A percentile compares a stretch with the other conserved stretches of the same genome.
Conservation (phyloP, 2,329 filamentous ascomycete species). For the Exophiala alcalophila region DNA sequence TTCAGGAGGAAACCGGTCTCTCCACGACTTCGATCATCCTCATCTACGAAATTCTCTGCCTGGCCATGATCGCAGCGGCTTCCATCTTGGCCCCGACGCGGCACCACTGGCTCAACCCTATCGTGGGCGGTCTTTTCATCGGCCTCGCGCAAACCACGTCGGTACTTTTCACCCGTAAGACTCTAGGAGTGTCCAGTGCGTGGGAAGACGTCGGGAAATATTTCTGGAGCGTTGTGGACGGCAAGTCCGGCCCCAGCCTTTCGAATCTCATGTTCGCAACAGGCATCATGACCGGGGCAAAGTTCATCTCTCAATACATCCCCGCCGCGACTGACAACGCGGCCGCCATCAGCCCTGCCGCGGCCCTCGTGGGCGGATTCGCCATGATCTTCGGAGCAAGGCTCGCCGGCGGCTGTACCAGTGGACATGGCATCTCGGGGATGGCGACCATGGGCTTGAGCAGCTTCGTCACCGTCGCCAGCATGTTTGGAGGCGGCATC, state of each 20-base stretch:
- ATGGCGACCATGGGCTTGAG: conserved; percentile 61
- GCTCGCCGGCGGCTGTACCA: conserved; percentile 65
- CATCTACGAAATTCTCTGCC: conserved; percentile 45
- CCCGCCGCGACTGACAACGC: conserved; percentile 13
- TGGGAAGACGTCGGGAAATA: conserved; percentile 61
- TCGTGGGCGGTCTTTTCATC: conserved; percentile 58
- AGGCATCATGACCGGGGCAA: conserved; percentile 46
- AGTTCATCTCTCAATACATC: conserved; percentile 23
- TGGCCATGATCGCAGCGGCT: conserved; percentile 40
- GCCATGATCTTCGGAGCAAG: conserved; percentile 60
- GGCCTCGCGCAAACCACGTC: conserved; percentile 58
- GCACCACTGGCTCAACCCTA: conserved; percentile 42
- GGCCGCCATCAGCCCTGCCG: conserved; percentile 29
- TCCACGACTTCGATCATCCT: conserved; percentile 35
- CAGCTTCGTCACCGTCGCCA: conserved; percentile 60
- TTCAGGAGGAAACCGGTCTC: conserved; percentile 22
- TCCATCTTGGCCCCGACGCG: conserved; percentile 20
- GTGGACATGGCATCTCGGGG: conserved; percentile 67
- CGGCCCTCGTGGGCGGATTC: conserved; percentile 54
- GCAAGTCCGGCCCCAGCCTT: conserved; percentile 35
- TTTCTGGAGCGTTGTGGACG: conserved; percentile 46
- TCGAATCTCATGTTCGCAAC: conserved; percentile 52
- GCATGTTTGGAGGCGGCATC: conserved; percentile 57
- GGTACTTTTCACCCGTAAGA: conserved; percentile 50
- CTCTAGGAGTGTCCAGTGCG: conserved; percentile 60